Evolutionary conservation across 768 basidiomycete species (phyloP), one percentile per base, ranked within the genome.

Genomic region (Mycena chlorophos): DNA sequence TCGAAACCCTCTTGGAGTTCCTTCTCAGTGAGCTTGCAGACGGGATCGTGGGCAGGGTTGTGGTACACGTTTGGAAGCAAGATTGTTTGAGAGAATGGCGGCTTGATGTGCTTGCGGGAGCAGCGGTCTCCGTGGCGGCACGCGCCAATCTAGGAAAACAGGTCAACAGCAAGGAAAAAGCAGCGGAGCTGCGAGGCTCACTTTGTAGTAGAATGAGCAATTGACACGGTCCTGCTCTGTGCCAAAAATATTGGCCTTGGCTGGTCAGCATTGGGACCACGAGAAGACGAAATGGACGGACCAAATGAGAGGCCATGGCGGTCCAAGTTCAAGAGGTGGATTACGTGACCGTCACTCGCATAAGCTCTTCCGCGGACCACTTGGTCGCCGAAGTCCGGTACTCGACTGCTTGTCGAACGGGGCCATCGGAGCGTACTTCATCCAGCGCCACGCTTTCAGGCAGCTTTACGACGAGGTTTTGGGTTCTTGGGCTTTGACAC

Each of bases 71-170:
- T 99, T 3, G 94, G 94, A 27, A 98, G 81, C 14, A 98, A 80
- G 42, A 99, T 94, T 3, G 97, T 98, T 67, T 98, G 95, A 14
- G 94, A 97, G 72, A 96, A 98, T 3, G 95, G 93, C 2, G 96
- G 96, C 68, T 90, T 88, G 73, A 98, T 98, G 73, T 99, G 97
- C 71, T 98, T 98, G 66, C 96, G 83, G 3, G 97, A 98, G 73
- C 97, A 99, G 54, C 97, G 85, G 66, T 99, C 97, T 29, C 97
- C 97, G 72, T 99, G 97, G 51, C 97, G 82, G 74, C 97, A 99
- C 45, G 97, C 97, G 55, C 97, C 97, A 76, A 99, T 99, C 90
- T 95, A 19, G 55, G 31, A 48, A 48, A 57, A 50, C 38, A n/a
- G 55, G 16, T 47, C 23, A n/a, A 43, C 52, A 58, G 46, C 49